Base-by-base conservation (phyloP, 2,329 filamentous ascomycete species). In the Colletotrichum chrysophilum region DNA sequence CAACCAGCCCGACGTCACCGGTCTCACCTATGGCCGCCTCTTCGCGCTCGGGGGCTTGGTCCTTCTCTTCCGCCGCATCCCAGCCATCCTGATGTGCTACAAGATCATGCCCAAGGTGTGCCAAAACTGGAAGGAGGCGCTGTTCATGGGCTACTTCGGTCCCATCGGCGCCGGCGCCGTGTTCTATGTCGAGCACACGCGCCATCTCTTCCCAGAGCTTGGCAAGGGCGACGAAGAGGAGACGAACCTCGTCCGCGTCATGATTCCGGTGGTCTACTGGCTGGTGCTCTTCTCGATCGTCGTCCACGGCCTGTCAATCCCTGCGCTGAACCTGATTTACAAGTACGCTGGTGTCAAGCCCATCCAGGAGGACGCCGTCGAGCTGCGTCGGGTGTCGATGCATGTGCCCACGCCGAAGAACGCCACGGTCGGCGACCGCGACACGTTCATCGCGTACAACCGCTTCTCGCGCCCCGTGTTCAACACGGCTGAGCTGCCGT, bases 111-210 rank as follows among this genome's bases (percentile, higher is more conserved):
- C 90, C 0, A 82, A 83, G 2, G 85, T 88, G 0, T 86, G 88
- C 71, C 86, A 86, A 21, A 83, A 86, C 78, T 91, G 87, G 85
- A 89, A 88, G 78, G 90, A 92, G 76, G 91, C 90, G 0, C 78
- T 92, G 0, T 92, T 92, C 74, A 90, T 92, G 89, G 91, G 91
- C 0, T 91, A 92, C 76, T 96, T 96, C 78, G 94, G 94, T 0
- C 94, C 94, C 0, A 95, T 96, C 66, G 94, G 94, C 4, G 93
- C 94, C 12, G 93, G 92, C n/a, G 94, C 94, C 1, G 89, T 95
- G 32, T 96, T 95, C 82, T 96, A 96, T 81, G 88, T 96, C 16
- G 85, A 88, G 77, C 87, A 88, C 71, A 84, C 85, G 2, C 81
- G 82, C 5, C 82, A 87, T 7, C 79, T 88, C 7, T 87, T 88